These are phyloP conservation scores for Irpex sp. DNA, from an alignment of 1,284 basidiomycete genomes.

Conservation along the genomic window DNA sequence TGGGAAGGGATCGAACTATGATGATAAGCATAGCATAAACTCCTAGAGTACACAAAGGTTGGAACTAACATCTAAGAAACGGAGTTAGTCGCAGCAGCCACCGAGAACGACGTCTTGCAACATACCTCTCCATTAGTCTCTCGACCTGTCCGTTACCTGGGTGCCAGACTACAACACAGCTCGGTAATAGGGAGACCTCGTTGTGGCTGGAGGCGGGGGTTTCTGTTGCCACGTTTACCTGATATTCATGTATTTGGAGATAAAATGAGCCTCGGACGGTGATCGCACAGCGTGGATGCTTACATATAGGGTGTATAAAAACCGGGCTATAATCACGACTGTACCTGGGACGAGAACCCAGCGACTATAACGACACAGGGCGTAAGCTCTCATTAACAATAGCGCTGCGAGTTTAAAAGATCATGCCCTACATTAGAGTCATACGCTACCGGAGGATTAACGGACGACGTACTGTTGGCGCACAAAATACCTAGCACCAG, in stretches of 20 bases:
- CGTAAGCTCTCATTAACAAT: neutral
- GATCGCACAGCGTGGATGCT: neutral
- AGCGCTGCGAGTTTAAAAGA: neutral
- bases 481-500: neutral
- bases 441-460: neutral
- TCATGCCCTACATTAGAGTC: neutral
- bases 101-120: neutral
- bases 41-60: neutral
- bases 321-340: neutral
- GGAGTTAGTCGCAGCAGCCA: neutral
- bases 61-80: neutral
- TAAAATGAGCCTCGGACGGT: neutral
- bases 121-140: neutral
- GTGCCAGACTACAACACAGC: too few species aligned
- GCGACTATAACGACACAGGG: neutral
- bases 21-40: neutral
- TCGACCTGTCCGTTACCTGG: neutral
- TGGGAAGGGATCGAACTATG: neutral
- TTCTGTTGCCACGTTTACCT: neutral
- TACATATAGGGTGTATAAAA: neutral
- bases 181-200: neutral
- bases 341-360: neutral
- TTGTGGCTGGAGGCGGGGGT: neutral
- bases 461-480: neutral
- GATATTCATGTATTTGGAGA: neutral